Conservation (phyloP, 2,329 filamentous ascomycete genomes). For the Xylariales sp. region DNA sequence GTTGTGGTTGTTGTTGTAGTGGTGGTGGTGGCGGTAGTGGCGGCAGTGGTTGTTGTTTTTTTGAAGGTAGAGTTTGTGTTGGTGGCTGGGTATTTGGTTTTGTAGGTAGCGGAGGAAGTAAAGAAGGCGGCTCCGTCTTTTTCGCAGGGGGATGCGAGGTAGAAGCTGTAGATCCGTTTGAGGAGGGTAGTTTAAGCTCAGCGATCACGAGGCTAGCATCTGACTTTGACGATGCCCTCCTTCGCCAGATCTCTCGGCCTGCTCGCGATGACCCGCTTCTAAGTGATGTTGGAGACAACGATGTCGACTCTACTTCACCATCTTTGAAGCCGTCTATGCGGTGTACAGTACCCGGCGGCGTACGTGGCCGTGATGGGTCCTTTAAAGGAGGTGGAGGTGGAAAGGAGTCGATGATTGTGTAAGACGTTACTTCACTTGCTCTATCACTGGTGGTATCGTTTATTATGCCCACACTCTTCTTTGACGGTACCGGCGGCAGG, state of each 20-base stretch:
- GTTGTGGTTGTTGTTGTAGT: conserved; percentile 13
- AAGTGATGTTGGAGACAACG: conserved; percentile 40
- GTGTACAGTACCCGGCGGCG: conserved; percentile 40
- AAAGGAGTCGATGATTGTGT: conserved; percentile 42
- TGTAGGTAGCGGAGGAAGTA: conserved; percentile 41
- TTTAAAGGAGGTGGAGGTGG: conserved; percentile 50
- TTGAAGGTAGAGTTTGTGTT: conserved; percentile 39
- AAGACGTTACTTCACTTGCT: conserved; percentile 36
- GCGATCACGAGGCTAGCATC: conserved; percentile 60
- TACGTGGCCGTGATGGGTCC: conserved; percentile 42
- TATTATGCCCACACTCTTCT: conserved; percentile 43
- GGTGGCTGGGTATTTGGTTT: conserved; percentile 34
- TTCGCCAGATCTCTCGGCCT: conserved; percentile 58
- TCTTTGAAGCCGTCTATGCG: conserved; percentile 28
- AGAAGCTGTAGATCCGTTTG: conserved; percentile 61
- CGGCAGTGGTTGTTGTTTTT: conserved; percentile 1
- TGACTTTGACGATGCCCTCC: conserved; percentile 61
- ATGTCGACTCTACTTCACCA: conserved; percentile 26
- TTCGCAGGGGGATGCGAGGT: conserved; percentile 38
- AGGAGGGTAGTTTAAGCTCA: conserved; percentile 61
- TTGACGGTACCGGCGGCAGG: conserved; percentile 39
- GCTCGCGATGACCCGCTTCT: conserved; percentile 43
- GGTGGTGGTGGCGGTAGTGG: background rate
- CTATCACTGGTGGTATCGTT: conserved; percentile 45
- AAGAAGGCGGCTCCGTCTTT: conserved; percentile 38